A percentile compares a stretch with the other conserved stretches of the same genome.
Conservation (phyloP, 75 land plant genomes). For the Isoetes taiwanensis region DNA sequence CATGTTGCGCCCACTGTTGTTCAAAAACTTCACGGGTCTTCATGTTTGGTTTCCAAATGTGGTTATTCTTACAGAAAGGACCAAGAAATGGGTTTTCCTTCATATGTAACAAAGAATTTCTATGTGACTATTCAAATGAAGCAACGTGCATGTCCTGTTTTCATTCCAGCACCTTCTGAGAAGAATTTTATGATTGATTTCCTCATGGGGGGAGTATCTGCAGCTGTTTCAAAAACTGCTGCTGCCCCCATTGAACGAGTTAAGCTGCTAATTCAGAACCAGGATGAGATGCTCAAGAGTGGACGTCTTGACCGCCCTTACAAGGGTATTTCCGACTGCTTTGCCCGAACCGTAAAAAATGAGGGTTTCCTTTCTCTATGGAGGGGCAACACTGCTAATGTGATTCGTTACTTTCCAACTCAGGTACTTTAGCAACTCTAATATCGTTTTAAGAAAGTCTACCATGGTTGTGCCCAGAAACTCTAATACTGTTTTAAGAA, state of each 20-base stretch:
- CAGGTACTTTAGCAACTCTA: constrained; percentile 16
- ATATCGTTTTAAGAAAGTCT: not conserved
- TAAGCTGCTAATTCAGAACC: constrained; percentile 52
- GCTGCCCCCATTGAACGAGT: constrained; percentile 45
- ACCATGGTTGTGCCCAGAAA: not conserved
- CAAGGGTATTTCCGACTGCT: constrained; percentile 56
- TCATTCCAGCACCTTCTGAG: constrained; percentile 13
- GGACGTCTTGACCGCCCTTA: constrained; percentile 55
- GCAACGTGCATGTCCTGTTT: not conserved
- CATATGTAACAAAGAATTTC: not conserved
- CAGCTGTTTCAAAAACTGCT: constrained; percentile 38
- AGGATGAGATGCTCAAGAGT: constrained; percentile 50
- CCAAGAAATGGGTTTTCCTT: too few relatives aligned
- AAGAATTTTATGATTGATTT: constrained; percentile 35
- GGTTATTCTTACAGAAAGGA: too few relatives aligned
- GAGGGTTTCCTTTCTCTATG: constrained; percentile 41
- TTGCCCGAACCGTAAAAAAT: constrained; percentile 33
- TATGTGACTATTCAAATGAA: not conserved
- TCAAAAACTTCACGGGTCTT: not conserved
- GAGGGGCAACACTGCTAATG: constrained; percentile 64
- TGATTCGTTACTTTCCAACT: constrained; percentile 59
- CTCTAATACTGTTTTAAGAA: not conserved
- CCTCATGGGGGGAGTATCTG: constrained; percentile 59
- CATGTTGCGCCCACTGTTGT: not conserved
- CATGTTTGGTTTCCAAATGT: too few relatives aligned